These are phyloP conservation scores for Claviceps capensis DNA, from an alignment of 2,329 filamentous ascomycete species.

Conservation along the genomic window DNA sequence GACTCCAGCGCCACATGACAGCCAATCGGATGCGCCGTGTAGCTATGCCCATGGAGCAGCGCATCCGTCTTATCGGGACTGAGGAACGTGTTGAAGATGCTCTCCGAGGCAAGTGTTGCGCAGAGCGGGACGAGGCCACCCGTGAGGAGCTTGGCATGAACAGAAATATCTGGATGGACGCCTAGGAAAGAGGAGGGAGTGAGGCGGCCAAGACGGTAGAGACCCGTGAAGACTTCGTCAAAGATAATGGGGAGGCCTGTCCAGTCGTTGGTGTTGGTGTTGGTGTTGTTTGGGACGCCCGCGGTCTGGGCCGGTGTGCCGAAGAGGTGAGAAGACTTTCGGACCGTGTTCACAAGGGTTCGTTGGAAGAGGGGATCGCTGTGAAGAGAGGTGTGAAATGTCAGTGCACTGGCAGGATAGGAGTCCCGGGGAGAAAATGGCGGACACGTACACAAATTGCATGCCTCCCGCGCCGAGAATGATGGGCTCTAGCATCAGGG, in stretches of 20 bases:
- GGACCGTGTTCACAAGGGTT: constrained; percentile 53
- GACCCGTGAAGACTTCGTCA: constrained; percentile 78
- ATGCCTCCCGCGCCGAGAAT: constrained; percentile 75
- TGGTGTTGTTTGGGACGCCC: constrained; percentile 23
- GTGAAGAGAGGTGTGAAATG: background rate
- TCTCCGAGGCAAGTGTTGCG: constrained; percentile 59
- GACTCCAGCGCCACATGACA: constrained; percentile 65
- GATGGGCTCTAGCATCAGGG: constrained; percentile 67
- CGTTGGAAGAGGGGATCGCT: constrained; percentile 74
- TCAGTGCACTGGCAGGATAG: background rate
- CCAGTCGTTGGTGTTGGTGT: constrained; percentile 33
- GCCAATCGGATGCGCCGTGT: constrained; percentile 72
- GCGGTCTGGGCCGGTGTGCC: constrained; percentile 11
- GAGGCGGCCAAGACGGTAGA: constrained; percentile 67
- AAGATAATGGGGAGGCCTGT: constrained; percentile 65
- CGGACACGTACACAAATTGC: constrained; percentile 52
- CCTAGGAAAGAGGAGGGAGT: constrained; percentile 57
- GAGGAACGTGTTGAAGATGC: constrained; percentile 58
- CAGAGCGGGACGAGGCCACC: constrained; percentile 68
- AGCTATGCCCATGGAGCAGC: constrained; percentile 72
- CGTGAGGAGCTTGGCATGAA: constrained; percentile 74
- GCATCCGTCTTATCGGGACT: constrained; percentile 65
- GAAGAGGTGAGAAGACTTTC: constrained; percentile 44
- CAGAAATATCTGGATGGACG: constrained; percentile 57
- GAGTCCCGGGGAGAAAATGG: background rate